Base-by-base conservation (phyloP, 768 basidiomycete genomes). In the Leccinum obscurum region DNA sequence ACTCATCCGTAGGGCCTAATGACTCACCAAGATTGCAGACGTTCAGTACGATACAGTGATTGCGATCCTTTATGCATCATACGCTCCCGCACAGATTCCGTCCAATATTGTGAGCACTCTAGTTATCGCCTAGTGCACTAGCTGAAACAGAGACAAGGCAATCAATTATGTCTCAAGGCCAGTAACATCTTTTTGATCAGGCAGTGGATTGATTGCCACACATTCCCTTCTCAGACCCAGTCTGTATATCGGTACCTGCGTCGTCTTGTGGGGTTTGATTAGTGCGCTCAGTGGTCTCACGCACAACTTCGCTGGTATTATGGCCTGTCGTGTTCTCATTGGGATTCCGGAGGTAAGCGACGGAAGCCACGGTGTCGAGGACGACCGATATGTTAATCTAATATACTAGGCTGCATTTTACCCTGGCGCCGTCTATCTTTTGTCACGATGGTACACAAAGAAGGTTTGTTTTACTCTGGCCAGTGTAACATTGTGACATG, bases 251-350 rank as follows among this genome's bases (percentile, higher is more conserved):
- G 83, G 41, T 44, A 44, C n/a, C n/a, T 44, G 41, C n/a, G 41
- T n/a, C 41, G 41, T 44, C 41, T n/a, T 44, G 85, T 90, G 88
- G 87, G 87, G 88, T 1, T 58, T 87, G 26, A 85, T 83, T 4
- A 88, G 85, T 53, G 76, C 81, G 5, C 72, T 87, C 52, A 89
- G 86, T 32, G 87, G 86, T 9, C 81, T 83, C 5, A 84, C 87
- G 0, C 75, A 78, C 52, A 82, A 80, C 68, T 86, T 82, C 55
- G 71, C 76, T 15, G 85, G 84, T n/a, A 44, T 41, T 2, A 9
- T 41, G 17, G n/a, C 41, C 41, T 41, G 41, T 41, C 41, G 41
- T n/a, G 66, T 88, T 10, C 86, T 85, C 66, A 81, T 88, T 49
- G 86, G 87, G 6, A 63, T 89, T 2, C 85, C 87, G 1, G 87